Evolutionary conservation across 2,329 filamentous ascomycete genomes (phyloP).

Genomic region (Cercospora sp.): DNA sequence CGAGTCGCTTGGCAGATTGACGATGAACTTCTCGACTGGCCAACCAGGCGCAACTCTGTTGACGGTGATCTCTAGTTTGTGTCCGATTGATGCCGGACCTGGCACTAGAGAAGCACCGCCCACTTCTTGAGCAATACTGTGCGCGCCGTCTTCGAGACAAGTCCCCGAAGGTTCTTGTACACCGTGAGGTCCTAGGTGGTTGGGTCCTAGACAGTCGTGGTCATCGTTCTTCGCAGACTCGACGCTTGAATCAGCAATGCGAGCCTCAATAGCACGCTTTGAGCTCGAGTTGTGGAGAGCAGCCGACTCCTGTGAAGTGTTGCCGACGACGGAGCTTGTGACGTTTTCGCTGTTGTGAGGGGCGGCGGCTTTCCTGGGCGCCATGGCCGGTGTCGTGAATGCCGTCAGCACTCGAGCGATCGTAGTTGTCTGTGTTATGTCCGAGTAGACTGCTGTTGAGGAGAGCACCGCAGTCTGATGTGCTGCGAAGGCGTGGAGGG

Average conservation of each 20-base stretch:
- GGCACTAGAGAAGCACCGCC: background rate
- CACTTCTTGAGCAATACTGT: background rate
- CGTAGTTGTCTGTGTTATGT: background rate
- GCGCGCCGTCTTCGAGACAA: background rate
- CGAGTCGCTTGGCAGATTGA: background rate
- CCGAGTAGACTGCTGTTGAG: background rate
- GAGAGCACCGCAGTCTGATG: background rate
- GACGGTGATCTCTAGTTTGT: background rate
- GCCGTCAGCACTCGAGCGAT: background rate
- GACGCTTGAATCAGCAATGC: background rate
- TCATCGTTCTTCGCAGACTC: background rate
- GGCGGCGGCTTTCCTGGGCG: background rate
- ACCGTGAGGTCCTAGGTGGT: background rate
- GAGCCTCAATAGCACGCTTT: background rate
- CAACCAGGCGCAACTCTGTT: background rate
- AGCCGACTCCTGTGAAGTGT: background rate
- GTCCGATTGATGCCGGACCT: background rate
- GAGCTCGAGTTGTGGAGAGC: background rate
- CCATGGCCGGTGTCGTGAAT: background rate
- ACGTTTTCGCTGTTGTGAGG: background rate
- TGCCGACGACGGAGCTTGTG: background rate
- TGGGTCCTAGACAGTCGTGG: background rate
- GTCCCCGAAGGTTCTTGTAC: background rate
- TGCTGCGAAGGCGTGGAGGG: background rate
- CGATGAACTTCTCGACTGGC: background rate